Base-by-base conservation (phyloP, 2,329 filamentous ascomycete species). In the Colletotrichum brevisporum region DNA sequence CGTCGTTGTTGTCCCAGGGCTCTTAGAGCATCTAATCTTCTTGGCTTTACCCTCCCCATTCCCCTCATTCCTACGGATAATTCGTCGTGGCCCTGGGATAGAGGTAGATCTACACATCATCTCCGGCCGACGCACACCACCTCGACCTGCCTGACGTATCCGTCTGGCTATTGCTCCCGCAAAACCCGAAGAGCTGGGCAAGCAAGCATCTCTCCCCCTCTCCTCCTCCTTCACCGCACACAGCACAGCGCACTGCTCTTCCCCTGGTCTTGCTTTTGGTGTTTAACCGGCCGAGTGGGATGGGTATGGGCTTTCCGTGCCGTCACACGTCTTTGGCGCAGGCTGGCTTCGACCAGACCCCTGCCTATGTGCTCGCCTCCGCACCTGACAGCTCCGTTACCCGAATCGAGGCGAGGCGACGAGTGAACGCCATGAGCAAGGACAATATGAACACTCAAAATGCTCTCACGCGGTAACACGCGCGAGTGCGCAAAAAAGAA, bases 301-400 rank as follows among this genome's bases (percentile, higher is more conserved):
- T 12, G 58, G 64, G 64, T 52, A 45, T 63, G 52, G 45, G 13
- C 52, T 56, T 63, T 47, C 36, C 58, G 64, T 57, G 58, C 52
- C 52, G 64, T 63, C 51, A 13, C 51, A 24, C 21, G 21, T 36
- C 50, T 51, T 67, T 45, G 64, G 58, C 45, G 65, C 41, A n/a
- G 15, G 41, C 31, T 36, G 31, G 31, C 31, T 36, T 36, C 41
- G 21, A 24, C 21, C 21, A 24, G 21, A n/a, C 41, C 4, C 6
- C 47, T n/a, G n/a, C 56, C 52, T 45, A 12, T 39, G 59, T 53
- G 57, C 48, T 68, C 60, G 53, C 36, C 50, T 64, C 43, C 48
- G 60, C 54, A 55, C 53, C 54, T 59, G 54, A 41, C 24, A 45
- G 4, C 26, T 67, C 31, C 64, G 24, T 41, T 5, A 26, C 18